Evolutionary conservation across 768 basidiomycete genomes (phyloP).

Genomic region (Lentinula sp.): DNA sequence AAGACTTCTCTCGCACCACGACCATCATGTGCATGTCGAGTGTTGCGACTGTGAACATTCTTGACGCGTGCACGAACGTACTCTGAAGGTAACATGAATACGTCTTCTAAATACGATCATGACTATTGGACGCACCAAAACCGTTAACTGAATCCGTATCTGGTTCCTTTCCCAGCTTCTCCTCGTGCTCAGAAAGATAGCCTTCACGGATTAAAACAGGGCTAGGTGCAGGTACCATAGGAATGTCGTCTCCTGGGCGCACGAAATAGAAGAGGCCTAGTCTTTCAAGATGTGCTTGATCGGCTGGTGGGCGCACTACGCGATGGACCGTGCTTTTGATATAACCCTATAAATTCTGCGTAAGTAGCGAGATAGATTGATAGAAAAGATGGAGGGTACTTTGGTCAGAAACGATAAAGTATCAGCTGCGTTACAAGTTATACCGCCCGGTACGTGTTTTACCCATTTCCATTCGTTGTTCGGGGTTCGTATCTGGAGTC

Average conservation of each 20-base stretch:
- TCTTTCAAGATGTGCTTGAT: slow-evolving; percentile 34
- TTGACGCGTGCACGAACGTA: slow-evolving; percentile 14
- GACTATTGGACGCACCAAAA: slow-evolving; percentile 8
- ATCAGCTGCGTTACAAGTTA: slow-evolving; percentile 32
- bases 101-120: background rate
- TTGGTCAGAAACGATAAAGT: slow-evolving; percentile 35
- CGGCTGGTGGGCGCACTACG: slow-evolving; percentile 40
- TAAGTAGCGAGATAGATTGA: background rate
- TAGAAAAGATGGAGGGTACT: slow-evolving; percentile 1
- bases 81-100: slow-evolving; percentile 1
- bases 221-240: slow-evolving; percentile 30
- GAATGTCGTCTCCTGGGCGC: slow-evolving; percentile 30
- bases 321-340: slow-evolving; percentile 44
- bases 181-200: slow-evolving; percentile 12
- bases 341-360: slow-evolving; percentile 22
- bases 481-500: slow-evolving; percentile 29
- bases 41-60: slow-evolving; percentile 10
- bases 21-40: slow-evolving; percentile 6
- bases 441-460: slow-evolving; percentile 23
- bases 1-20: slow-evolving; percentile 7
- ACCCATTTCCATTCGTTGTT: slow-evolving; percentile 28
- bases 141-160: slow-evolving; percentile 13
- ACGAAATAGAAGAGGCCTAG: slow-evolving; percentile 43
- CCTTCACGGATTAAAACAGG: slow-evolving; percentile 36
- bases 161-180: background rate